Conservation (phyloP, 208 protist species). For the Trypanosoma platydactyli region DNA sequence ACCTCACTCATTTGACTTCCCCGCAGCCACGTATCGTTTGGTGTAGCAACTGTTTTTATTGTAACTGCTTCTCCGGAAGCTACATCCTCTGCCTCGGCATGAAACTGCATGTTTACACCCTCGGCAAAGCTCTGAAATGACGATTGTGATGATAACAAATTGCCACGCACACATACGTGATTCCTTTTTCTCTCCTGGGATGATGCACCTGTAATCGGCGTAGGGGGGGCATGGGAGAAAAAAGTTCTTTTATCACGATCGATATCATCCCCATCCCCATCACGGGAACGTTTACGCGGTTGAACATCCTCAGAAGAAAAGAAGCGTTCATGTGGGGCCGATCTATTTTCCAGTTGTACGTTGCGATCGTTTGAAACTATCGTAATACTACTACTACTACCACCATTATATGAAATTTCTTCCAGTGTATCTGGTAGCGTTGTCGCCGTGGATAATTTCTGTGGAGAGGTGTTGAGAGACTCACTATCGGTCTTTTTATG, state of each 20-base stretch:
- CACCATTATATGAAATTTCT: background rate
- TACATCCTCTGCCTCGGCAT: background rate
- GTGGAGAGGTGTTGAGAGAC: background rate
- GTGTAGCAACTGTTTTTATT: background rate
- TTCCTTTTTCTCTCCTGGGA: background rate
- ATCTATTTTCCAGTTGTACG: background rate
- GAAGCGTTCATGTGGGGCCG: background rate
- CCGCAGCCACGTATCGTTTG: background rate
- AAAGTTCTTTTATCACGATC: background rate
- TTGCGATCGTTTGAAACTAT: background rate
- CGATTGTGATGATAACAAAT: slow-evolving; percentile 2
- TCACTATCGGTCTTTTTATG: too few species aligned
- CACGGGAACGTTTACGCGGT: background rate
- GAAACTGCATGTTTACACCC: slow-evolving; percentile 7
- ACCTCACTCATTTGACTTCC: slow-evolving; percentile 8
- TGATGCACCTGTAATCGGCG: background rate
- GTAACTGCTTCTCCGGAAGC: background rate
- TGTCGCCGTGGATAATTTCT: background rate
- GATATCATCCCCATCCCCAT: background rate
- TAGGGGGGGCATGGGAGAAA: background rate
- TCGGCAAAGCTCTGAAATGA: slow-evolving; percentile 12
- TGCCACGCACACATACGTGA: background rate
- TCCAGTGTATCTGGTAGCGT: background rate
- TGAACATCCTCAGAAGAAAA: background rate
- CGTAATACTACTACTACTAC: background rate